phyloP scores from a whole-genome alignment of 2,329 filamentous ascomycete genomes.

The Xylaria sp. region DNA sequence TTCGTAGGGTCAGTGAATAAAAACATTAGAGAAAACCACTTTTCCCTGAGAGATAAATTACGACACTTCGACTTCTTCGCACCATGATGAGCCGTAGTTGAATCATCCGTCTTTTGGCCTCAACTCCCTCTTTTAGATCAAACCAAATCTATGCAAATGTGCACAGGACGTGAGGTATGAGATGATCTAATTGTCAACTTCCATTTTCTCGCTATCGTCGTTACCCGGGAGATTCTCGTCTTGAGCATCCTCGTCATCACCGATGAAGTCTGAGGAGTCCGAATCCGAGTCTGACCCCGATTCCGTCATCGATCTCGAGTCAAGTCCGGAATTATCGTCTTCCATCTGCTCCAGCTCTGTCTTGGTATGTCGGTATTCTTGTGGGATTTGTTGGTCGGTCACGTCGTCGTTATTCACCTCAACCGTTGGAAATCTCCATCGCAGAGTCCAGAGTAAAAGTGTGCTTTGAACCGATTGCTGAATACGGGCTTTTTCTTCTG shows the following conservation, averaged over 20 bases:
- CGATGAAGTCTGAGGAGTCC: background rate
- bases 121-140: background rate
- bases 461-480: background rate
- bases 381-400: background rate
- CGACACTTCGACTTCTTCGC: constrained; percentile 1
- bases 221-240: background rate
- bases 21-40: background rate
- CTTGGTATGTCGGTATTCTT: background rate
- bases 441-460: background rate
- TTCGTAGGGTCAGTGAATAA: background rate
- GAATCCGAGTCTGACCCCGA: background rate
- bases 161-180: background rate
- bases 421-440: background rate
- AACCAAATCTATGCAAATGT: background rate
- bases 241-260: background rate
- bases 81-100: background rate
- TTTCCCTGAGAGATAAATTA: background rate
- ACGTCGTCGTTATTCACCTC: background rate
- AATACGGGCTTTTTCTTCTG: constrained; percentile 9
- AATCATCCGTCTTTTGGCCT: background rate
- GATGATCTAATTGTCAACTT: background rate
- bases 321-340: background rate
- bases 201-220: background rate
- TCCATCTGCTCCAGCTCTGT: background rate
- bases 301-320: background rate